Evolutionary conservation across 2,329 filamentous ascomycete species (phyloP).

Genomic region (Rosellinia necatrix): DNA sequence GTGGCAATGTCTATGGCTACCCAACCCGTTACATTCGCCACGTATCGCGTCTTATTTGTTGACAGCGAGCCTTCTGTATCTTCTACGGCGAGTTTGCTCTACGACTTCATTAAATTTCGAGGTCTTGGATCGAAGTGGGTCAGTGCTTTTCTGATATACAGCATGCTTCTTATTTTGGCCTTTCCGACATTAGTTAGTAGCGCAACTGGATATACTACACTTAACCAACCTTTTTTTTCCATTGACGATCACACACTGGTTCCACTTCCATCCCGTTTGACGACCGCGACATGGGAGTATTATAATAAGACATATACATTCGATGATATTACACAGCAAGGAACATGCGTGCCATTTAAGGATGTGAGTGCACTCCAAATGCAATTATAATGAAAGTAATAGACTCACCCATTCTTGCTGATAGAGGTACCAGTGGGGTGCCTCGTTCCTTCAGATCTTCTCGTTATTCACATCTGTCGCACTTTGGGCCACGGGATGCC

Average conservation of each 20-base stretch:
- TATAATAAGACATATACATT: background rate
- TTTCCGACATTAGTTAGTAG: constrained; percentile 37
- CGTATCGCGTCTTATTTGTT: constrained; percentile 35
- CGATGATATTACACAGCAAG: background rate
- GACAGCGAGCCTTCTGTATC: constrained; percentile 28
- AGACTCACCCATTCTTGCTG: background rate
- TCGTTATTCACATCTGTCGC: background rate
- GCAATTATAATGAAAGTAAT: background rate
- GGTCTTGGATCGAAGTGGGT: constrained; percentile 30
- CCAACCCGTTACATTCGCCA: constrained; percentile 34
- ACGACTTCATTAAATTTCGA: constrained; percentile 26
- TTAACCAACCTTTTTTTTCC: constrained; percentile 30
- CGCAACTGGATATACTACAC: constrained; percentile 39
- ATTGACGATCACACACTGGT: constrained; percentile 25
- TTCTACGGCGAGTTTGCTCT: constrained; percentile 24
- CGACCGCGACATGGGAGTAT: background rate
- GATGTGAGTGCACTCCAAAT: background rate
- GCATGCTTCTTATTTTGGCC: constrained; percentile 31
- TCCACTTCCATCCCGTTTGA: constrained; percentile 24
- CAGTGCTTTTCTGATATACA: constrained; percentile 34
- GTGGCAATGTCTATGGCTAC: constrained; percentile 33
- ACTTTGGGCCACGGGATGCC: background rate
- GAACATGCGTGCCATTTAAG: background rate
- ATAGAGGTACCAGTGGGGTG: constrained; percentile 10
- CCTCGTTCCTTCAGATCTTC: constrained; percentile 1